Evolutionary conservation across 805 yeast species (phyloP), one percentile per base, ranked within the genome.

Genomic region (Kuraishia piskuri): DNA sequence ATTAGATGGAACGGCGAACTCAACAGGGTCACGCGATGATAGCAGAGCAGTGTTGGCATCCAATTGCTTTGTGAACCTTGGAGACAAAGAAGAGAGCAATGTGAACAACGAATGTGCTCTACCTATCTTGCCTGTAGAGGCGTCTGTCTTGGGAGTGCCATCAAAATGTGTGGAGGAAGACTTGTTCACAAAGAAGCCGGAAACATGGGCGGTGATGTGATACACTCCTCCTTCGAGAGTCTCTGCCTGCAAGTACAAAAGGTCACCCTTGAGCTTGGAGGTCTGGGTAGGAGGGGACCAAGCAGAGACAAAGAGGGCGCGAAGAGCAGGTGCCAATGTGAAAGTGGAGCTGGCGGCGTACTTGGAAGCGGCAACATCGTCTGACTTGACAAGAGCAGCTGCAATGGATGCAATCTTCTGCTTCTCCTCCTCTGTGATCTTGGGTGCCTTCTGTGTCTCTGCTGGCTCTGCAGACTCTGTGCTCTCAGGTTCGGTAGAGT

Each of bases 261-360:
- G 73, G 63, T 91, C 96, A 23, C 98, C 98, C 64, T 77, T 78
- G 49, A 76, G 58, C 59, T 73, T 78, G 64, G 78, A 80, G 51
- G 74, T 70, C 19, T 84, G 73, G 26, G 92, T 85, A 14, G 90
- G 90, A 3, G 97, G 96, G 58, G 88, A 84, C 94, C 96, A 92
- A 52, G 81, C 79, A 14, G 96, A 88, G 50, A 90, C 66, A 52
- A 72, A 64, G 50, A 82, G 68, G 0, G 79, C 71, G 58, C 75
- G 79, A 56, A 94, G 69, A 8, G 92, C 86, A 21, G 77, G 71
- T 40, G 66, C 61, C 51, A 74, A 59, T 48, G 62, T 62, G 17
- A 70, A 57, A 14, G 67, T 61, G 23, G 67, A 64, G 19, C 68
- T 68, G 3, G 63, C 59, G 2, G 77, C 70, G 52, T 66, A 62